Percentiles rank a stretch among this genome's conserved stretches.
These are phyloP conservation scores for Nepenthes gracilis DNA, from an alignment of 148 eudicot genomes.

Conservation along the genomic window DNA sequence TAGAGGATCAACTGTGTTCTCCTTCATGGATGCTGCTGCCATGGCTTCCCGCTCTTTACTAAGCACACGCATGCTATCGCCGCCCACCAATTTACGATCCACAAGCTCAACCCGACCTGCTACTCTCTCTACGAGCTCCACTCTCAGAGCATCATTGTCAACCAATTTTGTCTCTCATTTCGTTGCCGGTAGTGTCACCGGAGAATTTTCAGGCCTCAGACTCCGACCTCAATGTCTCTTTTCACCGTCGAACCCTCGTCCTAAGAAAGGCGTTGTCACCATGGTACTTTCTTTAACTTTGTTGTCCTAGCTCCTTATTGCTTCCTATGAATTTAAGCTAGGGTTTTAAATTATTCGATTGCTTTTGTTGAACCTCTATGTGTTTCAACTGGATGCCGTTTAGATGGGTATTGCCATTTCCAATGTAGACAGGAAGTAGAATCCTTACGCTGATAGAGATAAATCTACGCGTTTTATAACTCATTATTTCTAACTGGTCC, in stretches of 20 bases:
- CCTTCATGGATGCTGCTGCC: no score
- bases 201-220: conserved; percentile 53
- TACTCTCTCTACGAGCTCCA: conserved; percentile 2
- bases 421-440: no score
- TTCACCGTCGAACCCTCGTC: conserved; percentile 24
- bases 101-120: neutral
- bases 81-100: neutral
- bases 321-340: neutral
- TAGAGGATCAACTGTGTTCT: no score
- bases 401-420: neutral
- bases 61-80: neutral
- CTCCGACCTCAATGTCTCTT: conserved; percentile 47
- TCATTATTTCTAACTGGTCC: no score
- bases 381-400: neutral
- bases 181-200: conserved; percentile 38
- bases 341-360: neutral
- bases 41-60: no score
- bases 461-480: no score
- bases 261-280: conserved; percentile 74
- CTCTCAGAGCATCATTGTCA: conserved; percentile 33
- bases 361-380: neutral
- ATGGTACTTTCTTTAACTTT: conserved; percentile 35
- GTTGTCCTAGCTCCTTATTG: neutral
- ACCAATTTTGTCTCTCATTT: conserved; percentile 36
- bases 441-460: no score